A percentile compares a stretch with the other conserved stretches of the same genome.
Evolutionary conservation across 345 rosid genomes (phyloP).

Genomic region (Boechera retrofracta): DNA sequence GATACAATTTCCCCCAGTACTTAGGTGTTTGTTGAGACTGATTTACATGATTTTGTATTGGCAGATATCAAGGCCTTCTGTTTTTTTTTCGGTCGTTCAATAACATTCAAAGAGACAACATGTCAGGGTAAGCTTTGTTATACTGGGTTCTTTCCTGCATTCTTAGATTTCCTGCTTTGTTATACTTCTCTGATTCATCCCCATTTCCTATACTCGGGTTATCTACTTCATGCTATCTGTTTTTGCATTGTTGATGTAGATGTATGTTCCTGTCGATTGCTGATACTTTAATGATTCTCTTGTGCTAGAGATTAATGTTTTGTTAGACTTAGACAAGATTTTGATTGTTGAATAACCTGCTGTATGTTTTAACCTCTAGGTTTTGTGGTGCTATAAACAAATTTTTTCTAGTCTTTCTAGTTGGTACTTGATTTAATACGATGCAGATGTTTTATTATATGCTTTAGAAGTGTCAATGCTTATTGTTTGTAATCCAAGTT

Average conservation of each 20-base stretch:
- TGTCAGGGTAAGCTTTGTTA: conserved; percentile 37
- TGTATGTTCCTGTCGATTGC: not conserved
- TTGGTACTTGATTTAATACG: not conserved
- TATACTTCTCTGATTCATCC: not conserved
- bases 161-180: not conserved
- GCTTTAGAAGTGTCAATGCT: not conserved
- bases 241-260: not conserved
- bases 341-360: not conserved
- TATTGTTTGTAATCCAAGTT: not conserved
- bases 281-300: not conserved
- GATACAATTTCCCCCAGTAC: not conserved
- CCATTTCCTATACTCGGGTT: not conserved
- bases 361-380: not conserved
- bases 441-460: not conserved
- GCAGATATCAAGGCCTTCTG: conserved; percentile 29
- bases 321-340: not conserved
- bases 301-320: not conserved
- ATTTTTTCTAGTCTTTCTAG: not conserved
- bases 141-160: not conserved
- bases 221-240: not conserved
- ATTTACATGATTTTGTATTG: not conserved
- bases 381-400: not conserved
- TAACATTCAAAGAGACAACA: conserved; percentile 31
- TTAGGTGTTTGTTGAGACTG: conserved; percentile 3
- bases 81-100: not conserved